A percentile compares a stretch with the other conserved stretches of the same genome.
These are phyloP conservation scores for Rhamnella rubrinervis DNA, from an alignment of 331 rosid genomes.

Conservation along the genomic window DNA sequence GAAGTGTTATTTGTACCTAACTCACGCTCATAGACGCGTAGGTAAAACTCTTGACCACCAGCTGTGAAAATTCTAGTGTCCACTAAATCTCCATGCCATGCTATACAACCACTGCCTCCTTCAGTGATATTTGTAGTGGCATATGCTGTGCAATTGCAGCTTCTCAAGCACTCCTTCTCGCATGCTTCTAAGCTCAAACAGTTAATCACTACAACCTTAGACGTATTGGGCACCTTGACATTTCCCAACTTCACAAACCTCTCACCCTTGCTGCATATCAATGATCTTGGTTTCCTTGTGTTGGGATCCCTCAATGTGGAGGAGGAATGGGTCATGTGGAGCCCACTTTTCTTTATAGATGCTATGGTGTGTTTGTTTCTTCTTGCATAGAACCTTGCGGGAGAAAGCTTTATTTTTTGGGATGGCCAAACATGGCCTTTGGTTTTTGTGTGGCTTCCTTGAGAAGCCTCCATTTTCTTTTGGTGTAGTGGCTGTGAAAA, in stretches of 20 bases:
- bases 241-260: conserved; percentile 33
- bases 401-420: no score
- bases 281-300: conserved; percentile 21
- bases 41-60: conserved; percentile 36
- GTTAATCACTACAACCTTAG: conserved; percentile 6
- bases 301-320: no score
- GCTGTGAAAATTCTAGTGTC: conserved; percentile 29
- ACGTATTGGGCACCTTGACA: conserved; percentile 40
- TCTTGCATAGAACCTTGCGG: no score
- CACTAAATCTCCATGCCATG: conserved; percentile 40
- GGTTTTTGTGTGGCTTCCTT: no score
- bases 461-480: no score
- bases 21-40: conserved; percentile 42
- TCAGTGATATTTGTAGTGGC: conserved; percentile 29
- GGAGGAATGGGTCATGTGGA: no score
- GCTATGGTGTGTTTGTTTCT: no score
- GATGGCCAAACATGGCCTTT: no score
- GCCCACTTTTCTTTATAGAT: no score
- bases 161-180: conserved; percentile 30
- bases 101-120: conserved; percentile 37
- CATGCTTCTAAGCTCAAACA: conserved; percentile 36
- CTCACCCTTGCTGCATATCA: conserved; percentile 39
- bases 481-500: no score
- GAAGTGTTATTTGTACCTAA: conserved; percentile 22
- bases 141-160: conserved; percentile 48